Percentiles rank a stretch among this genome's conserved stretches.
These are phyloP conservation scores for Mortierella sp. DNA, from an alignment of 371 early-diverging fungal genomes.

Conservation along the genomic window DNA sequence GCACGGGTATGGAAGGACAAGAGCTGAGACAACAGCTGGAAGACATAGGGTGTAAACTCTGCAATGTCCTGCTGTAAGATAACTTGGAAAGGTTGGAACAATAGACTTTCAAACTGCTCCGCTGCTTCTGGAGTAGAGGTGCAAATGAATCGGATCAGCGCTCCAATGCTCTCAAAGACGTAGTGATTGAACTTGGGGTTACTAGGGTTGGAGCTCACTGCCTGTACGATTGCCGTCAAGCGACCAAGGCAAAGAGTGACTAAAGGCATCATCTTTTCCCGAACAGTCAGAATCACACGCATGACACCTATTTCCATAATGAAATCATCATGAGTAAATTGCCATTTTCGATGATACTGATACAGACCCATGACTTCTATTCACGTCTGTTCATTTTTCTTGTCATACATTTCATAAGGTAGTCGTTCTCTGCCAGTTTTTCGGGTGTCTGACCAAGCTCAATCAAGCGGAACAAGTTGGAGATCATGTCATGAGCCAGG, in stretches of 20 bases:
- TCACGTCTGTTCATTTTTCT: background rate
- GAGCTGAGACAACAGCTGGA: conserved; percentile 93
- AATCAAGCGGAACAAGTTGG: conserved; percentile 82
- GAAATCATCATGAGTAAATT: background rate
- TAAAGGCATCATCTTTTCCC: conserved; percentile 77
- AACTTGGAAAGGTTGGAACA: conserved; percentile 86
- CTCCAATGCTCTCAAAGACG: conserved; percentile 93
- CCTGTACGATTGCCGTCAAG: conserved; percentile 80
- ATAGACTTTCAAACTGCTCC: conserved; percentile 80
- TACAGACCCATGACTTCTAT: too few species aligned
- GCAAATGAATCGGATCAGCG: conserved; percentile 83
- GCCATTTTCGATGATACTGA: background rate
- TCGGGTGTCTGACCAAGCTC: conserved; percentile 77
- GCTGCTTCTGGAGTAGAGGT: conserved; percentile 74
- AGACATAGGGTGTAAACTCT: conserved; percentile 97
- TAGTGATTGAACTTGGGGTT: conserved; percentile 98
- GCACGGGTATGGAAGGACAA: conserved; percentile 79
- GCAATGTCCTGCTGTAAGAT: conserved; percentile 90
- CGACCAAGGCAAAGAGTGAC: conserved; percentile 79
- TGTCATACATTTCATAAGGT: conserved; percentile 82
- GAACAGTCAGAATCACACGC: conserved; percentile 84
- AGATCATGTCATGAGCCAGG: conserved; percentile 76
- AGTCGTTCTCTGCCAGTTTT: conserved; percentile 96
- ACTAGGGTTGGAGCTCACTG: conserved; percentile 94
- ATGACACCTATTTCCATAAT: conserved; percentile 66